These are phyloP conservation scores for Rhizodiscina lignyota DNA, from an alignment of 495 filamentous ascomycete species.

Conservation along the genomic window DNA sequence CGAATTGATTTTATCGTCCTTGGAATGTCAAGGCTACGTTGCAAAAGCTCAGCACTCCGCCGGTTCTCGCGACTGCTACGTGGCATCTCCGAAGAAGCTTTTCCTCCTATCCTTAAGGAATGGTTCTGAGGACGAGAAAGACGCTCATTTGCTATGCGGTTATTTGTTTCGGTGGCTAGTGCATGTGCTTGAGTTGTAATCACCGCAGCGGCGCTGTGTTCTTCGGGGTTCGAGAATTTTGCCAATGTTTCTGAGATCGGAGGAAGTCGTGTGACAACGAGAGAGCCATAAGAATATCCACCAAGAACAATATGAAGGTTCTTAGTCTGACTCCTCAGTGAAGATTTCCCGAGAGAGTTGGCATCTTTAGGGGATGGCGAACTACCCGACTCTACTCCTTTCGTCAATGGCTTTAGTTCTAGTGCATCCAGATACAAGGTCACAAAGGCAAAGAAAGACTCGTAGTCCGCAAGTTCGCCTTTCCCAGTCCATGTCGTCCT, in stretches of 20 bases:
- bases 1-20: conserved; percentile 7
- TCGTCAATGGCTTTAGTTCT: neutral
- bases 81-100: conserved; percentile 17
- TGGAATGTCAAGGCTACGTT: conserved; percentile 14
- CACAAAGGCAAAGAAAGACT: conserved; percentile 62
- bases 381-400: neutral
- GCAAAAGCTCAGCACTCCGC: conserved; percentile 11
- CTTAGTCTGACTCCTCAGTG: neutral
- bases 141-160: conserved; percentile 11
- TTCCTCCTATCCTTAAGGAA: conserved; percentile 19
- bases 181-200: conserved; percentile 50
- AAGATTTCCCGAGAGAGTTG: too few relatives aligned
- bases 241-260: conserved; percentile 36
- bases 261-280: conserved; percentile 62
- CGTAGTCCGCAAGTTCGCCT: conserved; percentile 66
- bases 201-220: conserved; percentile 40
- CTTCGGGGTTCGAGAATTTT: conserved; percentile 33
- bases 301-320: conserved; percentile 38
- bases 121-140: conserved; percentile 2
- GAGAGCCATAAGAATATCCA: conserved; percentile 85
- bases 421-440: conserved; percentile 2
- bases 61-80: conserved; percentile 13
- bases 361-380: neutral
- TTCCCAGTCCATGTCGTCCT: conserved; percentile 73
- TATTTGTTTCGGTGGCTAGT: conserved; percentile 37